phyloP scores from a whole-genome alignment of 2,329 filamentous ascomycete genomes.

The Fusarium sp. region DNA sequence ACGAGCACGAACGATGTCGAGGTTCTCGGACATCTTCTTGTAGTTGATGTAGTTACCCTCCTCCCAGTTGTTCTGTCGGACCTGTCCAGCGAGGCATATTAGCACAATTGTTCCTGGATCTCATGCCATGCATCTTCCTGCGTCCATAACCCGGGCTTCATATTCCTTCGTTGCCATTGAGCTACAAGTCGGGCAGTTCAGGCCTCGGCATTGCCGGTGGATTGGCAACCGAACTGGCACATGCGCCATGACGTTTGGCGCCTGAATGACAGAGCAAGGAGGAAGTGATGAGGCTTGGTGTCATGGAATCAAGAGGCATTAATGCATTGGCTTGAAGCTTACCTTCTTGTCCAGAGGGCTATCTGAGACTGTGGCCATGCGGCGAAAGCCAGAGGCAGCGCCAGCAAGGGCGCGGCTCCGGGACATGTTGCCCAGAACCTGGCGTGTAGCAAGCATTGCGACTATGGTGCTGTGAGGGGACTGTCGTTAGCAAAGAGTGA shows the following conservation, averaged over 20 bases:
- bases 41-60: conserved; percentile 99
- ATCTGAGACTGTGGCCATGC: conserved; percentile 88
- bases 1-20: conserved; percentile 86
- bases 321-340: conserved; percentile 38
- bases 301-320: neutral
- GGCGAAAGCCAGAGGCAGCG: conserved; percentile 69
- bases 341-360: conserved; percentile 91
- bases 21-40: conserved; percentile 99
- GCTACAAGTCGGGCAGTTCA: neutral
- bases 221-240: conserved; percentile 13
- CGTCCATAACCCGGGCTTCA: neutral
- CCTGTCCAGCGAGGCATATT: conserved; percentile 50
- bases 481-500: neutral
- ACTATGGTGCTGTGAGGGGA: neutral
- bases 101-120: conserved; percentile 15
- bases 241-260: conserved; percentile 24
- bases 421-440: conserved; percentile 72
- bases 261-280: neutral
- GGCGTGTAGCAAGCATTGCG: conserved; percentile 75
- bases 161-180: neutral
- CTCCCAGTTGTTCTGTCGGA: conserved; percentile 97
- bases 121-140: neutral
- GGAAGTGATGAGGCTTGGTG: neutral
- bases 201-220: conserved; percentile 4
- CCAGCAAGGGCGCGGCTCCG: conserved; percentile 65